phyloP scores from a whole-genome alignment of 2,329 filamentous ascomycete genomes.

The Botrytis elliptica region DNA sequence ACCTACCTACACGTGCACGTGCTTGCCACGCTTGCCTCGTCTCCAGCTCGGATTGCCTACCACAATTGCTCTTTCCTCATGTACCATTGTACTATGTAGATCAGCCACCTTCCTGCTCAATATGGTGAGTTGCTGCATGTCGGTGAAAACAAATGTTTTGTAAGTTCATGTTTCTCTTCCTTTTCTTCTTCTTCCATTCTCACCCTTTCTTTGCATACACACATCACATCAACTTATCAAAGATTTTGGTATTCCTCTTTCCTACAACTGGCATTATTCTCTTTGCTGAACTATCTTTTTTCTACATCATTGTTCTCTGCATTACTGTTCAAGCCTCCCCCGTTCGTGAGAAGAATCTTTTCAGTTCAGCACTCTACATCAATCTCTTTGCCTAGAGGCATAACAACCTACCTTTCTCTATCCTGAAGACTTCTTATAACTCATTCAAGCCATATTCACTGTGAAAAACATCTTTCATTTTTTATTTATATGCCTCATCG shows the following conservation, averaged over 20 bases:
- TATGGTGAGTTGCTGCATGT: not conserved
- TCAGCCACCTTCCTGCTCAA: not conserved
- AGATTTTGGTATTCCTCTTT: constrained; percentile 7
- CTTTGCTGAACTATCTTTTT: not conserved
- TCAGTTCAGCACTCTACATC: not conserved
- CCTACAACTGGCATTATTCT: not conserved
- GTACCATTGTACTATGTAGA: not conserved
- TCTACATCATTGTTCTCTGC: not conserved
- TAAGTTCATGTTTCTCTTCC: not conserved
- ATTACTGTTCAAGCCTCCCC: not conserved
- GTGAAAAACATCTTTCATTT: not conserved
- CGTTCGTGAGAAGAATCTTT: not conserved
- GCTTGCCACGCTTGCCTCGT: not conserved
- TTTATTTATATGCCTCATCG: constrained; percentile 17
- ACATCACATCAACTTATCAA: constrained; percentile 7
- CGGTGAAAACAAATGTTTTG: not conserved
- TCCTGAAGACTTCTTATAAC: not conserved
- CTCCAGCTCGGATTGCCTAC: not conserved
- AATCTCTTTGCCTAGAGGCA: not conserved
- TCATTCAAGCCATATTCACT: not conserved
- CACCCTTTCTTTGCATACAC: constrained; percentile 11
- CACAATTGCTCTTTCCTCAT: not conserved
- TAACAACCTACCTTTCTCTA: not conserved
- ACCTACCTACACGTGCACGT: constrained; percentile 8
- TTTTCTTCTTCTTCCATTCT: not conserved